A percentile compares a stretch with the other conserved stretches of the same genome.
Conservation (phyloP, 2,329 filamentous ascomycete genomes). For the Calcarisporium arbuscula region DNA sequence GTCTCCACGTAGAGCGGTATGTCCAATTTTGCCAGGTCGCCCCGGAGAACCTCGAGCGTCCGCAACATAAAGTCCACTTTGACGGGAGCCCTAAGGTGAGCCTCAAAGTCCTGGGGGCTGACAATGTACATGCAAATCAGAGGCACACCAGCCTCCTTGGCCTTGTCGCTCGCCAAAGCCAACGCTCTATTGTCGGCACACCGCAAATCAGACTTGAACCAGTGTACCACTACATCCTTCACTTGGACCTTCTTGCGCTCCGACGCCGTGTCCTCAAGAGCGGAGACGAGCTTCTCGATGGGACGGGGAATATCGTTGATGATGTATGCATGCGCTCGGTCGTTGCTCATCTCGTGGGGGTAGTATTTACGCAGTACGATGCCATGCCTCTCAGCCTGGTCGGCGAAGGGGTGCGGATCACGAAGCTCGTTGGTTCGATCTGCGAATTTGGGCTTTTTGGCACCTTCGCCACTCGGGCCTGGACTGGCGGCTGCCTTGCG, state of each 20-base stretch:
- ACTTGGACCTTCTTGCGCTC: slow-evolving; percentile 45
- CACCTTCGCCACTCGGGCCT: slow-evolving; percentile 16
- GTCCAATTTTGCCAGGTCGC: slow-evolving; percentile 61
- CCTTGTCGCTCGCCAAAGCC: slow-evolving; percentile 56
- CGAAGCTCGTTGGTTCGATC: slow-evolving; percentile 27
- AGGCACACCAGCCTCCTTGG: slow-evolving; percentile 61
- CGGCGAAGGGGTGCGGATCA: slow-evolving; percentile 39
- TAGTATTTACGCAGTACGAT: slow-evolving; percentile 73
- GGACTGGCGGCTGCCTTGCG: slow-evolving; percentile 18
- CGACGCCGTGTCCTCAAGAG: slow-evolving; percentile 53
- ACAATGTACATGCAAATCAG: slow-evolving; percentile 73
- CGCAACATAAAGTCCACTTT: slow-evolving; percentile 78
- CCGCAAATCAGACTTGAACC: slow-evolving; percentile 83
- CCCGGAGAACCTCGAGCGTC: slow-evolving; percentile 57
- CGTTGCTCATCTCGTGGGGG: slow-evolving; percentile 78
- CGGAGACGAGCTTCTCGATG: slow-evolving; percentile 58
- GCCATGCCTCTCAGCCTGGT: slow-evolving; percentile 45
- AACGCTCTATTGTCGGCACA: slow-evolving; percentile 67
- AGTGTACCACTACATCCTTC: slow-evolving; percentile 68
- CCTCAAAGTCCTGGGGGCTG: slow-evolving; percentile 78
- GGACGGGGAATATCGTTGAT: slow-evolving; percentile 64
- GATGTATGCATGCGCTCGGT: slow-evolving; percentile 68
- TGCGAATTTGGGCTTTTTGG: slow-evolving; percentile 27
- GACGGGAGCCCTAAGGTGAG: slow-evolving; percentile 66
- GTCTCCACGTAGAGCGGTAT: slow-evolving; percentile 76